phyloP scores from a whole-genome alignment of 2,329 filamentous ascomycete species.

The Elsinoe perseae region DNA sequence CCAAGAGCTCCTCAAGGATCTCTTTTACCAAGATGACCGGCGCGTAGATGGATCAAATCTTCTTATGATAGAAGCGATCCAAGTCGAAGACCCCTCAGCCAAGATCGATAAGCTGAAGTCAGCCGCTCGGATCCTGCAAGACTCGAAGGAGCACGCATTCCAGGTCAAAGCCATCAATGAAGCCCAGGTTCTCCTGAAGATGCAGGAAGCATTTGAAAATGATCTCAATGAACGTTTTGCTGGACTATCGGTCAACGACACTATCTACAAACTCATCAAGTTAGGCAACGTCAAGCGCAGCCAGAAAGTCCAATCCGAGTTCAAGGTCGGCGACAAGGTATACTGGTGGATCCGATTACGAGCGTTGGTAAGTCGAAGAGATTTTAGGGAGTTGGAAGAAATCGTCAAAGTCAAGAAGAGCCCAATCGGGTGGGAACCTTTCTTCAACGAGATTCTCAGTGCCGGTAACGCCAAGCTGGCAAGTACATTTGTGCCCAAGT shows the following conservation, averaged over 20 bases:
- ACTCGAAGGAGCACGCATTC: constrained; percentile 70
- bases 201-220: constrained; percentile 79
- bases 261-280: constrained; percentile 78
- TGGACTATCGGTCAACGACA: constrained; percentile 83
- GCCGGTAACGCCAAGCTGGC: constrained; percentile 88
- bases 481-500: constrained; percentile 78
- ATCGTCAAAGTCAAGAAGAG: constrained; percentile 69
- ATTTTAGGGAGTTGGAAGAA: constrained; percentile 91
- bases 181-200: constrained; percentile 66
- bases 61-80: constrained; percentile 74
- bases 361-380: constrained; percentile 78
- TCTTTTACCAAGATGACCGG: constrained; percentile 96
- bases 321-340: constrained; percentile 85
- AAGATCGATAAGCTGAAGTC: constrained; percentile 81
- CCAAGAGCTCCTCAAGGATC: constrained; percentile 75
- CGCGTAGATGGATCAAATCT: constrained; percentile 81
- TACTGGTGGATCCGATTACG: constrained; percentile 81
- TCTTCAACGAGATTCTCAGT: constrained; percentile 79
- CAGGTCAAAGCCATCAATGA: constrained; percentile 73
- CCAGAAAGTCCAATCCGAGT: constrained; percentile 81
- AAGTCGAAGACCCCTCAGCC: constrained; percentile 60
- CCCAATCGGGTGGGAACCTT: constrained; percentile 96
- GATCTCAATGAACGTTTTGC: constrained; percentile 64
- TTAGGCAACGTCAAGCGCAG: constrained; percentile 77
- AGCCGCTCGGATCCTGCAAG: constrained; percentile 71